Base-by-base conservation (phyloP, 116 monocot genomes). In the Iris pallida region DNA sequence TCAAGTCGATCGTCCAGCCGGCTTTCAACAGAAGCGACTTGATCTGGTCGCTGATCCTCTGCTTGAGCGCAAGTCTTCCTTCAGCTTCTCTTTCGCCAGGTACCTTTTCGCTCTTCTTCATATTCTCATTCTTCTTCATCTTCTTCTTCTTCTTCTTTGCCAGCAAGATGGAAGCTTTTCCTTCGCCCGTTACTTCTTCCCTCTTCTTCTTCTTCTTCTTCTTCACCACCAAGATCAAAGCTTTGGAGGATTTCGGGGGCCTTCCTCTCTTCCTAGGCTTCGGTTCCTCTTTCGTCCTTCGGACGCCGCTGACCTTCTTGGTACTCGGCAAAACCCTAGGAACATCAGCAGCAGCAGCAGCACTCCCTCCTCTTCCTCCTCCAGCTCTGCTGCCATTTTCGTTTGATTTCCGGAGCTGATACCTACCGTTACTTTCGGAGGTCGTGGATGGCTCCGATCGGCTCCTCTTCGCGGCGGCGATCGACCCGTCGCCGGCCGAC, bases 251-350 rank as follows among this genome's bases (percentile, higher is more conserved):
- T n/a, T n/a, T 30, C 53, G 42, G 42, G 52, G 9, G 12, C 43
- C 41, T 75, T 19, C 15, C n/a, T 66, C 42, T 59, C 47, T 68
- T 57, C 9, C 66, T 47, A 16, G 18, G 16, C 57, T 57, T 45
- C 16, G 19, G 47, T 55, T 6, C 7, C 44, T 0, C 47, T 20
- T 14, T 52, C n/a, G 19, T 19, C 11, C 45, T 59, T 14, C 64
- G 58, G 10, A 40, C 3, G 0, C 53, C 62, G 47, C 6, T 16
- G 5, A 57, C 4, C 68, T 68, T 82, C 55, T 71, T 71, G 4
- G 70, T 79, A 54, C 58, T 73, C 0, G 47, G 70, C 54, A 71
- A 72, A 47, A 77, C 57, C 64, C 59, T 78, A 40, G 69, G 47
- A 64, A 74, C 65, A 51, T 72, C 78, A 42, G n/a, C n/a, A n/a